Base-by-base conservation (phyloP, 441 rosid genomes). In the Bocquillonia castaneifolia region DNA sequence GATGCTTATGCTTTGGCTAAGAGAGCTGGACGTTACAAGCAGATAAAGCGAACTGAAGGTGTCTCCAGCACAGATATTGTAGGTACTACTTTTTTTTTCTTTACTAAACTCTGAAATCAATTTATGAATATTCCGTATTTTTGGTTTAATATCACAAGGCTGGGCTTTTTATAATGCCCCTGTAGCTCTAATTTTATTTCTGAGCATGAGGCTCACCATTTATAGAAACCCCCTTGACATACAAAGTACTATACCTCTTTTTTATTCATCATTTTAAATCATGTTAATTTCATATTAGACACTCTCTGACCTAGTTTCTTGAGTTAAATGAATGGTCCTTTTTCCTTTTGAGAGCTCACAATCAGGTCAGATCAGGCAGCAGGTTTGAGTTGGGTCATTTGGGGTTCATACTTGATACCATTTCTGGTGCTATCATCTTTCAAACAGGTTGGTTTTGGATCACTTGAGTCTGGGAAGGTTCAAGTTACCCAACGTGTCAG, bases 1-100 rank as follows among this genome's bases (percentile, higher is more conserved):
- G 98, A 93, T 83, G 98, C 98, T 75, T 93, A 93, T 80, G 95
- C 90, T 54, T 75, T 76, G 69, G 98, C 98, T 57, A 93, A 91
- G 85, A 85, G 81, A 69, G 98, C 84, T 60, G 93, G 97, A 51
- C 91, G 93, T 50, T 93, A 91, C 85, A 91, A 91, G 88, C 98
- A 93, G 84, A 93, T 93, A 55, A 93, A 93, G 76, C 96, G 98
- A 44, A 93, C 98, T 0, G 98, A 93, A 86, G 98, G 99, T 3
- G 99, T 91, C 77, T 93, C 99, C 65, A 93, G 99, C 85, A 93
- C 99, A 6, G 99, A 93, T 84, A 93, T 93, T 87, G 92, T 93
- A 82, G 98, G 98, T 93, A 87, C 75, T 71, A 44, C 63, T 55
- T 37, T 25, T 69, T 53, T 68, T 37, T 3, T 62, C 72, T 61